These are phyloP conservation scores for Dryadomyces quercus-mongolicae DNA, from an alignment of 2,329 filamentous ascomycete species.

Conservation along the genomic window DNA sequence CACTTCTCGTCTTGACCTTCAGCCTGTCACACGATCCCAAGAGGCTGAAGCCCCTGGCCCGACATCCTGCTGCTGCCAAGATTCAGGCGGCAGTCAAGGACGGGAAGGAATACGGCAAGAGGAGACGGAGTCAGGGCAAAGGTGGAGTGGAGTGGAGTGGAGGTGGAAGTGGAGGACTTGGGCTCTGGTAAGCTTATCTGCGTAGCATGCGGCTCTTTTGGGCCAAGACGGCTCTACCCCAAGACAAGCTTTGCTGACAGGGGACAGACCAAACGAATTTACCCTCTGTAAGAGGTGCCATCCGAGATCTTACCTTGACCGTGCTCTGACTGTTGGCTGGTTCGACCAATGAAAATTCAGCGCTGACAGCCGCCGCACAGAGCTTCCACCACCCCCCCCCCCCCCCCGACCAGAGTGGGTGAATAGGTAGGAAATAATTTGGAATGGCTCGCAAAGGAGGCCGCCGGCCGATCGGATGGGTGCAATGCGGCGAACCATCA, in stretches of 20 bases:
- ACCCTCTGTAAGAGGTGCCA: not conserved
- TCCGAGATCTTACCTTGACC: not conserved
- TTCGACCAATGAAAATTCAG: not conserved
- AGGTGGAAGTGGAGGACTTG: no score
- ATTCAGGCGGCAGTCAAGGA: not conserved
- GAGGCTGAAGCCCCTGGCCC: not conserved
- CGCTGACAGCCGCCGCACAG: constrained; percentile 5
- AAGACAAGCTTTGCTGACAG: not conserved
- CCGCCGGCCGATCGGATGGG: no score
- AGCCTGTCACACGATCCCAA: no score
- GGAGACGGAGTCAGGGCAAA: not conserved
- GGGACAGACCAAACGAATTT: not conserved
- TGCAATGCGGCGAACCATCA: no score
- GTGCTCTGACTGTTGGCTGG: no score
- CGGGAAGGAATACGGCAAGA: not conserved
- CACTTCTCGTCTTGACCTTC: no score
- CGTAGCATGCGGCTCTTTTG: no score
- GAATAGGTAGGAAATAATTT: no score
- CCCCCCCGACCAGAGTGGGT: no score
- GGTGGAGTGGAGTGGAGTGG: not conserved
- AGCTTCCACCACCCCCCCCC: constrained; percentile 2
- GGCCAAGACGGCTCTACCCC: not conserved
- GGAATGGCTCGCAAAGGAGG: no score
- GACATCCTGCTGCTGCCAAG: constrained; percentile 2
- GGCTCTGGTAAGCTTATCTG: no score